Evolutionary conservation across 2,329 filamentous ascomycete species (phyloP), one percentile per base, ranked within the genome.

Genomic region (Botrytis cinerea): DNA sequence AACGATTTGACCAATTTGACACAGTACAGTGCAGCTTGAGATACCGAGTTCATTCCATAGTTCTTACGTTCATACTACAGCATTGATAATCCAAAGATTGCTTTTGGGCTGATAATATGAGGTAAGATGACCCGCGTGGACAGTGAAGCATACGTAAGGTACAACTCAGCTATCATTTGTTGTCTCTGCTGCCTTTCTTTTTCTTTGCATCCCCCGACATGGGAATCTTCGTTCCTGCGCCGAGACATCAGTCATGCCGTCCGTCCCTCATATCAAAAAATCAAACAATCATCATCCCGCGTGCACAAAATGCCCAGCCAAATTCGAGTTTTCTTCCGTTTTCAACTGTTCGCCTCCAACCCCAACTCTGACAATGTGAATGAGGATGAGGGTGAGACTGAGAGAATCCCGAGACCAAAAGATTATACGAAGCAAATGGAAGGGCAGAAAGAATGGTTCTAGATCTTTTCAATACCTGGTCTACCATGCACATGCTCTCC

Each of bases 211-310:
- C 38, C 60, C 25, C 38, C 60, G 25, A 38, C 18, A 32, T 61
- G 35, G 59, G 22, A 40, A 61, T 61, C 46, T 70, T 71, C 16
- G 69, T 71, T 71, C 69, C 69, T 62, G 57, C 69, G 69, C 59
- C 69, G 69, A 61, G 57, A 70, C 68, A 46, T 43, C 18, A 35
- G 35, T 66, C 43, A 48, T 66, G 63, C 43, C 63, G 63, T n/a
- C 43, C 63, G 43, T 66, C 43, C 32, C 22, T 22, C 6, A 32
- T 22, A 35, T 57, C 51, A 1, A 16, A 57, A 28, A 28, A 57
- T 28, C 51, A 57, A 57, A 28, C n/a, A 28, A 28, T 57, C 51
- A 28, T 14, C 14, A 57, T 48, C 59, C 59, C 35, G 35, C 25
- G 59, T 61, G 35, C 22, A n/a, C 22, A 16, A 35, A 32, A 35